phyloP scores from a whole-genome alignment of 371 early-diverging fungal genomes.

The Mortierella polycephala region DNA sequence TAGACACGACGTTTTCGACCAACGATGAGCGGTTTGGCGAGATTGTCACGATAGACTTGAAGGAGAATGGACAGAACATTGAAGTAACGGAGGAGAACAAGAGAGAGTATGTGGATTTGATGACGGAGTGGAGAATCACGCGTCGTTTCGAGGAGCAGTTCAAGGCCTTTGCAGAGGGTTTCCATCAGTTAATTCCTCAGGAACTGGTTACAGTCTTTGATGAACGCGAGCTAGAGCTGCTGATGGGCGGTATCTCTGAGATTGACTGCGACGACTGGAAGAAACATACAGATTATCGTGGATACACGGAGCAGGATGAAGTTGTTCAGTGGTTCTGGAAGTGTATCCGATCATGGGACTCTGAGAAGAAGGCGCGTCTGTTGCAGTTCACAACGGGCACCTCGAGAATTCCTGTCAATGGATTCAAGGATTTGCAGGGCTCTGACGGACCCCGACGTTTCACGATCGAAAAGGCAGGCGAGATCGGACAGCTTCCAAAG shows the following conservation, averaged over 20 bases:
- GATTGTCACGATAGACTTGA: slow-evolving; percentile 87
- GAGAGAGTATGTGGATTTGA: slow-evolving; percentile 90
- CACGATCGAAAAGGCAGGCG: slow-evolving; percentile 94
- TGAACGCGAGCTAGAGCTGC: slow-evolving; percentile 96
- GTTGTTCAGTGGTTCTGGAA: slow-evolving; percentile 98
- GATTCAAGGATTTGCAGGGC: slow-evolving; percentile 97
- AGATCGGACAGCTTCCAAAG: slow-evolving; percentile 87
- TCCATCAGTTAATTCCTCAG: slow-evolving; percentile 94
- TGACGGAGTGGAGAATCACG: slow-evolving; percentile 85
- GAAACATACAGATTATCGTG: slow-evolving; percentile 97
- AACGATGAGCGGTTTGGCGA: slow-evolving; percentile 96
- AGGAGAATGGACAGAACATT: slow-evolving; percentile 87
- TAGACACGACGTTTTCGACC: slow-evolving; percentile 90
- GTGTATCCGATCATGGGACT: slow-evolving; percentile 86
- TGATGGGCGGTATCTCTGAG: slow-evolving; percentile 97
- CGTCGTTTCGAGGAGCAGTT: slow-evolving; percentile 94
- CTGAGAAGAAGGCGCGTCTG: slow-evolving; percentile 92
- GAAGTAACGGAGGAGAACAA: slow-evolving; percentile 97
- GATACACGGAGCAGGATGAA: slow-evolving; percentile 95
- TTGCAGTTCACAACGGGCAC: slow-evolving; percentile 98
- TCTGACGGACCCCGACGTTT: slow-evolving; percentile 96
- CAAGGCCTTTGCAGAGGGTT: slow-evolving; percentile 92
- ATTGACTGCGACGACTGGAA: slow-evolving; percentile 99
- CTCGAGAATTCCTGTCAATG: slow-evolving; percentile 97
- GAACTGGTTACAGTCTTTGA: slow-evolving; percentile 95